A percentile compares a stretch with the other conserved stretches of the same genome.
Conservation (phyloP, 2,329 filamentous ascomycete species). For the Metarhizium humberi region DNA sequence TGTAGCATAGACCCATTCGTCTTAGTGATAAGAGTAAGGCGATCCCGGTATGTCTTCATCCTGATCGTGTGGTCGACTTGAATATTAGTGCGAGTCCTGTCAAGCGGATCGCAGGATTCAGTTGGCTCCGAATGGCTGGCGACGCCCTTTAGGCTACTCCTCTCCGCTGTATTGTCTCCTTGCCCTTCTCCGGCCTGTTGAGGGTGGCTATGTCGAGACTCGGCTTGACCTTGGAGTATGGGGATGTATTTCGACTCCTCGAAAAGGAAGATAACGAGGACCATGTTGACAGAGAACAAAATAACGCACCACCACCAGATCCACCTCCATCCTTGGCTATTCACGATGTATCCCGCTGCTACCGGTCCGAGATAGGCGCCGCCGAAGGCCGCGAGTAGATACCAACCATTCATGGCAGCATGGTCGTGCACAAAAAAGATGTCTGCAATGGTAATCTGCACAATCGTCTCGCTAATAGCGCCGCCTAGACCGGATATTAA, state of each 20-base stretch:
- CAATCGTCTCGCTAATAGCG: conserved; percentile 27
- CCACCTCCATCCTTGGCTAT: conserved; percentile 16
- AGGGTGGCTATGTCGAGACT: too few species aligned
- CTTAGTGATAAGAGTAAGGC: neutral
- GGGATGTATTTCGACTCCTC: neutral
- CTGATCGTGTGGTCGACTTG: neutral
- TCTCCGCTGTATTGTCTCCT: too few species aligned
- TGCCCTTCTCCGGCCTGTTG: too few species aligned
- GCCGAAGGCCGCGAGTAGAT: conserved; percentile 15
- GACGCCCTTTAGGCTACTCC: too few species aligned
- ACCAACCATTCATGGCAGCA: conserved; percentile 12
- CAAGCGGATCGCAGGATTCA: too few species aligned
- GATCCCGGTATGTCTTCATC: neutral
- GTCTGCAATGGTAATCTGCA: conserved; percentile 26
- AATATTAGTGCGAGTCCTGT: too few species aligned
- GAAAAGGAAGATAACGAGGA: neutral
- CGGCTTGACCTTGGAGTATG: too few species aligned
- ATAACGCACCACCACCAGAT: conserved; percentile 13
- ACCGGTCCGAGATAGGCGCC: conserved; percentile 14
- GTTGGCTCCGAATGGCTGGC: too few species aligned
- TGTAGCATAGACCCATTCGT: neutral
- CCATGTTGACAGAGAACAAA: neutral
- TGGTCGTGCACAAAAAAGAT: conserved; percentile 22
- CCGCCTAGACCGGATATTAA: conserved; percentile 23
- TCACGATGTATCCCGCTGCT: conserved; percentile 10